Percentiles rank a stretch among this genome's conserved stretches.
Evolutionary conservation across 495 filamentous ascomycete genomes (phyloP).

Genomic region (Amniculicola lignicola): DNA sequence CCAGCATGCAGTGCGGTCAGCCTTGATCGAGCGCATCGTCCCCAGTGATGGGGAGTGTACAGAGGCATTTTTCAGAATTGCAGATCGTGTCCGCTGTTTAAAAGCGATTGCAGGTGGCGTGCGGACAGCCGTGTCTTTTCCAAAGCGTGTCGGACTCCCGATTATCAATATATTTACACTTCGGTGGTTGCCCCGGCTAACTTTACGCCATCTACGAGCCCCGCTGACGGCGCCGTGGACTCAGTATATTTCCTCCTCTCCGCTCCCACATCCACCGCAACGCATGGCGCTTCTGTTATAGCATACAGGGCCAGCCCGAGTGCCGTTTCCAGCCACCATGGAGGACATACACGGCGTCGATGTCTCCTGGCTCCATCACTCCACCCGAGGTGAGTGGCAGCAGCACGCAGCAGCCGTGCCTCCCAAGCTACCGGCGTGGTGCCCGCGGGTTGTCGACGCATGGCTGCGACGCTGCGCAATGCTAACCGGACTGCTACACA

Average conservation of each 20-base stretch:
- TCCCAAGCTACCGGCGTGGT: not conserved
- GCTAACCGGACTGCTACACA: slow-evolving; percentile 11
- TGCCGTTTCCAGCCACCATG: slow-evolving; percentile 42
- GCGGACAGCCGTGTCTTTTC: too few species aligned
- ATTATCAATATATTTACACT: not conserved
- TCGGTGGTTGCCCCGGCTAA: slow-evolving; percentile 21
- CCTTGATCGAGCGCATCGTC: too few species aligned
- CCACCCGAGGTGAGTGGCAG: slow-evolving; percentile 55
- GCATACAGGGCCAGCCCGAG: not conserved
- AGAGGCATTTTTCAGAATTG: too few species aligned
- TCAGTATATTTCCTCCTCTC: too few species aligned
- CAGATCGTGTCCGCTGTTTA: too few species aligned
- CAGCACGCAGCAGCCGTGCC: not conserved
- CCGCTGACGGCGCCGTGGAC: slow-evolving; percentile 31
- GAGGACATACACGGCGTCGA: slow-evolving; percentile 64
- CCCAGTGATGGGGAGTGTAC: too few species aligned
- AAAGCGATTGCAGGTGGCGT: too few species aligned
- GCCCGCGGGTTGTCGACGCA: not conserved
- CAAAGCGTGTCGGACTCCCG: too few species aligned
- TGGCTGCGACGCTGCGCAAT: not conserved
- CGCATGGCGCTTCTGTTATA: slow-evolving; percentile 23
- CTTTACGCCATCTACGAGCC: slow-evolving; percentile 3
- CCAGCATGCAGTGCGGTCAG: too few species aligned
- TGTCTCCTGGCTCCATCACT: slow-evolving; percentile 69
- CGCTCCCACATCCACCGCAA: not conserved